These are phyloP conservation scores for Anastatica hierochuntica DNA, from an alignment of 345 rosid genomes.

Conservation along the genomic window DNA sequence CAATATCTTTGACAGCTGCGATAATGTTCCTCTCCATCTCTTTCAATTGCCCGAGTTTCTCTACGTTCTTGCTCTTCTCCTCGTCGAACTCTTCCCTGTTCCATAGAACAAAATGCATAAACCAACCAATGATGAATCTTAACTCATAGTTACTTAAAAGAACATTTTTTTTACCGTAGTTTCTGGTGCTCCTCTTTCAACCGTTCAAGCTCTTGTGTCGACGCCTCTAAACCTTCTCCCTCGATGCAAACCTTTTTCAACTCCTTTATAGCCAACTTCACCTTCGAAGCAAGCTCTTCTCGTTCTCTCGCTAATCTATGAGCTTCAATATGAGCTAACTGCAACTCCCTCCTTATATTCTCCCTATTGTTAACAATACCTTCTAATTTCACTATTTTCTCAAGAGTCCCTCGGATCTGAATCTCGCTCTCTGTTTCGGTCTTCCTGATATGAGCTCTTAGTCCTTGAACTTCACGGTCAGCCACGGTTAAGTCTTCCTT, in stretches of 20 bases:
- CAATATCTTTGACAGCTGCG: conserved; percentile 57
- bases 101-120: too few species aligned
- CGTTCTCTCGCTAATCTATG: conserved; percentile 50
- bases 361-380: conserved; percentile 47
- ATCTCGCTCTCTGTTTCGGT: conserved; percentile 63
- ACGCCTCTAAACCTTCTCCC: conserved; percentile 39
- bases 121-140: conserved; percentile 3
- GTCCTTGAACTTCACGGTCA: conserved; percentile 45
- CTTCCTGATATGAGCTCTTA: conserved; percentile 62
- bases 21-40: conserved; percentile 54
- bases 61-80: conserved; percentile 62
- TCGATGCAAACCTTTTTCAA: conserved; percentile 36
- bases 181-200: conserved; percentile 54
- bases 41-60: conserved; percentile 49
- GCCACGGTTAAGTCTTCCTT: conserved; percentile 50
- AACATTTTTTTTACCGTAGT: conserved; percentile 39
- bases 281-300: conserved; percentile 47
- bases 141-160: conserved; percentile 1
- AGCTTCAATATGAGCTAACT: conserved; percentile 57
- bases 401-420: conserved; percentile 54
- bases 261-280: conserved; percentile 51
- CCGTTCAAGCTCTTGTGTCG: conserved; percentile 49
- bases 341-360: conserved; percentile 54
- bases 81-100: conserved; percentile 50
- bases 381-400: conserved; percentile 59